These are phyloP conservation scores for Diversispora epigaea DNA, from an alignment of 192 early-diverging fungal species.

Conservation along the genomic window DNA sequence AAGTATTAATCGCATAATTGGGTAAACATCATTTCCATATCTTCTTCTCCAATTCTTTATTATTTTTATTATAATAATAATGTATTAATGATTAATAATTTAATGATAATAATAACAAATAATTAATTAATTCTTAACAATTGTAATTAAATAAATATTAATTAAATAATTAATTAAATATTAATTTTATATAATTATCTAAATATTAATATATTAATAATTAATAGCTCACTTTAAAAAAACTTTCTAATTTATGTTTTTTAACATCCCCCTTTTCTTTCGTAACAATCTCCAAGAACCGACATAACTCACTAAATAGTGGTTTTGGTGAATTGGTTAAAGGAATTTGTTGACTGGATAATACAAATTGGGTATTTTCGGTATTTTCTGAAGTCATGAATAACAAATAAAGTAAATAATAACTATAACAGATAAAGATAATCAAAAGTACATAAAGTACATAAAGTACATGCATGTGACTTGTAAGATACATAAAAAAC, in stretches of 20 bases:
- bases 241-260: constrained; percentile 1
- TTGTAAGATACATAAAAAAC: no score
- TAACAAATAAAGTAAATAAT: no score
- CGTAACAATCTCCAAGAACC: constrained; percentile 6
- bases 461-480: no score
- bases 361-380: no score
- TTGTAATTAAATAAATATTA: no score
- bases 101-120: not conserved
- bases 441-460: no score
- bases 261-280: constrained; percentile 7
- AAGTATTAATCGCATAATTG: constrained; percentile 41
- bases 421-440: no score
- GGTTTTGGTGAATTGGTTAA: not conserved
- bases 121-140: no score
- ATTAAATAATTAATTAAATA: no score
- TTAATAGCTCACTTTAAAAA: not conserved
- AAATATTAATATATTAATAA: no score
- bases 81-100: not conserved
- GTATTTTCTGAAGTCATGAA: no score
- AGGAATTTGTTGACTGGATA: not conserved
- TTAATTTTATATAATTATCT: no score
- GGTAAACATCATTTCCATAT: constrained; percentile 20
- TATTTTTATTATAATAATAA: not conserved
- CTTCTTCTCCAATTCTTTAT: constrained; percentile 12
- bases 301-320: constrained; percentile 20